Percentiles rank a stretch among this genome's conserved stretches.
phyloP scores from a whole-genome alignment of 768 basidiomycete genomes.

The Leccinellum rugosiceps region DNA sequence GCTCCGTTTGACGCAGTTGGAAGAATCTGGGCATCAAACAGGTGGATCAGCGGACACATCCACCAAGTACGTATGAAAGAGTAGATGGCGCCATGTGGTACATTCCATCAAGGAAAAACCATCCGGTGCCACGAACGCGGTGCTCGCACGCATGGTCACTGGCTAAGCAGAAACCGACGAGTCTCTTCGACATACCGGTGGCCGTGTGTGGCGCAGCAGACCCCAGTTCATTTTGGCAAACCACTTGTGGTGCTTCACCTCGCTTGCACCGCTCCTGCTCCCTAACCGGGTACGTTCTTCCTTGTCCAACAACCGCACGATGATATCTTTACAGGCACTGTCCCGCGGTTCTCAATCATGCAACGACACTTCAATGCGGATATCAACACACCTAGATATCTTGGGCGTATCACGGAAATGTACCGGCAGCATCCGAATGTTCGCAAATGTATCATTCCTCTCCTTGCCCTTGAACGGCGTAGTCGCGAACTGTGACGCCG shows the following conservation, averaged over 20 bases:
- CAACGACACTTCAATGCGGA: not conserved
- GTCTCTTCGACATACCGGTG: conserved; percentile 64
- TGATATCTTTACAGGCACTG: conserved; percentile 86
- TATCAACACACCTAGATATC: conserved; percentile 59
- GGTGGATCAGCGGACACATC: conserved; percentile 24
- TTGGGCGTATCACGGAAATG: conserved; percentile 84
- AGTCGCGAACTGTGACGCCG: conserved; percentile 76
- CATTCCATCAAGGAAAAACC: not conserved
- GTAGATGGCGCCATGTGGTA: conserved; percentile 12
- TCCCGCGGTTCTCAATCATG: conserved; percentile 9
- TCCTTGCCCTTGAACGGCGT: conserved; percentile 98
- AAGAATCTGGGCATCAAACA: conserved; percentile 58
- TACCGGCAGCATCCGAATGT: conserved; percentile 85
- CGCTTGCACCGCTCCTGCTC: conserved; percentile 91
- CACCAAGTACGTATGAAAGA: conserved; percentile 13
- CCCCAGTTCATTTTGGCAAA: conserved; percentile 97
- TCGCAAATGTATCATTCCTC: conserved; percentile 93
- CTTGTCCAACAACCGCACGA: conserved; percentile 87
- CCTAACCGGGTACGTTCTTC: conserved; percentile 86
- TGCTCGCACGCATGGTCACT: not conserved
- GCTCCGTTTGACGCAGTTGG: conserved; percentile 69
- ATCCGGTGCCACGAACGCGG: not conserved
- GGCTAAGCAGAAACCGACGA: not conserved
- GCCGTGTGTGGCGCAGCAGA: conserved; percentile 83
- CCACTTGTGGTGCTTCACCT: conserved; percentile 99